Evolutionary conservation across 805 yeast species (phyloP), one percentile per base, ranked within the genome.

Genomic region (Millerozyma acaciae): DNA sequence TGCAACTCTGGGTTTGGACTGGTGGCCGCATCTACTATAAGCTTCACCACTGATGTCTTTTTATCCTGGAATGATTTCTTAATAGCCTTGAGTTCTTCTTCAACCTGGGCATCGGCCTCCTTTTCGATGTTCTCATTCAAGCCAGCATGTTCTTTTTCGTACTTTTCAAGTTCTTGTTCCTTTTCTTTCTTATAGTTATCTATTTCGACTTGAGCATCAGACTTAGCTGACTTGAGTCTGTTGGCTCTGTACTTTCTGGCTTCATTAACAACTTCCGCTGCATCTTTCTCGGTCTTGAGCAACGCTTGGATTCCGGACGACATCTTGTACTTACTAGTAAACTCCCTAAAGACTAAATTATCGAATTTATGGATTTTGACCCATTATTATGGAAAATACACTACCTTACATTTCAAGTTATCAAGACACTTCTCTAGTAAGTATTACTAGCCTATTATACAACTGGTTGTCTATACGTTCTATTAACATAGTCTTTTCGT

Each of bases 231-330:
- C 76, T 90, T 93, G 58, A 93, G 74, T 45, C 88, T 84, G 47
- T 77, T 81, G 26, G 93, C 75, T 63, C 96, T 86, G 68, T 82
- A 87, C 50, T 80, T 75, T 72, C 97, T 85, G 16, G 98, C 97
- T 57, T 84, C 83, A 51, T 89, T 75, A 41, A 93, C 97, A 44
- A 89, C 84, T 49, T 81, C 89, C 50, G 95, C 97, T n/a, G 98
- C 97, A 52, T 86, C 90, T 65, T 84, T 87, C 69, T 93, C 98
- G 42, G 97, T 95, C 73, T 84, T 80, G 41, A 80, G 68, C 38
- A 80, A 73, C 44, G 84, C 77, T 68, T 80, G 84, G 51, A 80
- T 80, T 48, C 86, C 87, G 32, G 60, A 52, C 14, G 56, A 51
- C 56, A 51, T 51, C 14, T 28, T 38, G n/a, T n/a, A n/a, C n/a